Evolutionary conservation across 345 rosid species (phyloP), one percentile per base, ranked within the genome.

Genomic region (Eucalyptus marginata): DNA sequence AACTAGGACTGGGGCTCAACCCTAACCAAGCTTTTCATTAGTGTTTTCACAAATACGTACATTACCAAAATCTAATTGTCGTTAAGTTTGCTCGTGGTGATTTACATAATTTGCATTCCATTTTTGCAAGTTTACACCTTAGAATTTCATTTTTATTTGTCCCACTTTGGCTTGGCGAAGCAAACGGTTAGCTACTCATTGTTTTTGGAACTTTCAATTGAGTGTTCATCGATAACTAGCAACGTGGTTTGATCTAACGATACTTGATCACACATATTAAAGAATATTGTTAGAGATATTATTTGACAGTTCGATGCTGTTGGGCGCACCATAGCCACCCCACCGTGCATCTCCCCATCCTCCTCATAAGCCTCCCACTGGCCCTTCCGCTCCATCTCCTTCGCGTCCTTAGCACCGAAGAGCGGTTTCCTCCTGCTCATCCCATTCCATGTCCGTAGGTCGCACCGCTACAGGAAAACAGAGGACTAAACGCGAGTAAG

Each of bases 21-120:
- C 40, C 43, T 66, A 31, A 10, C 43, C 24, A 71, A 13, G 24
- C 43, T 33, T 33, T 18, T 33, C 7, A 71, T 71, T 71, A 9
- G 81, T 36, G 44, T 5, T 33, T 33, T 16, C 81, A 33, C 81
- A 33, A 68, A 68, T 68, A 68, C 20, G 24, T 22, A 68, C 44
- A 20, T 71, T 33, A 71, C 24, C 13, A 71, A 33, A 33, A 17
- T 2, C 5, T n/a, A 17, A 71, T 71, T 18, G 22, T 71, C 40
- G 0, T 33, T 33, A 33, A 71, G 40, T 71, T 71, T 71, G 44
- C 81, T 8, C 0, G 13, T 33, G 81, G 0, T 18, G 44, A 71
- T 4, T 11, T 33, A 17, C 81, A 33, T 71, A 33, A 71, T 36
- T 5, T 43, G 44, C 44, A 43, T 43, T 43, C 44, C 44, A 25